Base-by-base conservation (phyloP, 345 rosid genomes). In the Triadica sebifera region DNA sequence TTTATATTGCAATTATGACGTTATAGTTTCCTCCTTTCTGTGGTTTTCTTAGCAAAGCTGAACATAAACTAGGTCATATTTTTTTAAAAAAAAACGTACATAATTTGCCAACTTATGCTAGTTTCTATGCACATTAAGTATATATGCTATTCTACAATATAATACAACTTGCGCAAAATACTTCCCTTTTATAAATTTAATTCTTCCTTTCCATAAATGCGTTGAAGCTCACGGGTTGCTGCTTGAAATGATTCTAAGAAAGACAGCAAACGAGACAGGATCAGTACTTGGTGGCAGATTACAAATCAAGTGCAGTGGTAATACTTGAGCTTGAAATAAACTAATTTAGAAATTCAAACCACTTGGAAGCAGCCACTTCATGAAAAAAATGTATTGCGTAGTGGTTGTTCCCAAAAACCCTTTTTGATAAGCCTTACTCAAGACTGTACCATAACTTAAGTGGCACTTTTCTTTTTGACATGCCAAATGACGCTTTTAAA, bases 171-270 rank as follows among this genome's bases (percentile, higher is more conserved):
- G 19, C 15, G 50, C 41, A 65, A 25, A 63, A 37, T 6, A 41
- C 12, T 70, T 41, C 58, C 34, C 34, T 29, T 34, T 82, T 75
- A 88, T 34, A 86, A 70, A 67, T 85, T 79, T 65, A 83, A 83
- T 65, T 89, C 93, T 79, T 90, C 96, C 85, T 88, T 90, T 61
- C 94, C 94, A 74, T 92, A 92, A 39, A 92, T 90, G 29, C 96
- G 90, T 69, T 92, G 93, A 75, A 94, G 94, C 84, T 92, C 97
- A 1, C 92, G 83, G n/a, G 93, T 94, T 13, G 98, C 97, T 0
- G 94, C 97, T 85, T 85, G 93, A 79, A 85, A 93, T 47, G 98
- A 93, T 76, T 93, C 96, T 91, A 89, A 9, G 37, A 78, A 72
- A 4, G 15, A 60, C 11, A 37, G 52, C 7, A 49, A 15, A 73